Conservation (phyloP, 2,329 filamentous ascomycete genomes). For the Hymenoscyphus salicellus region DNA sequence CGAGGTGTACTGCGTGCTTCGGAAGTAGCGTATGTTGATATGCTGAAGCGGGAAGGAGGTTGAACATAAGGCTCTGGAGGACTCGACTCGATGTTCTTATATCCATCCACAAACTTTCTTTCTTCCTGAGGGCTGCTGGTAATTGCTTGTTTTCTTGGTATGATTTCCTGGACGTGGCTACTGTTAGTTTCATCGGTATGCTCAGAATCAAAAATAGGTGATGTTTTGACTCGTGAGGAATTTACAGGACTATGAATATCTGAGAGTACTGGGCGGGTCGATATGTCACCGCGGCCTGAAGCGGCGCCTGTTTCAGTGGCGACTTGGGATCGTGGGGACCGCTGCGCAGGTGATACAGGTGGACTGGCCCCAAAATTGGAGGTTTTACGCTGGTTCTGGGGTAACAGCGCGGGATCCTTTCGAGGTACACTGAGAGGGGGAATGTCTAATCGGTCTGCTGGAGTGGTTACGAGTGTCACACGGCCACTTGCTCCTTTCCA, state of each 20-base stretch:
- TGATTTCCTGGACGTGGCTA: constrained; percentile 5
- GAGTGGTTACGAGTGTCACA: constrained; percentile 59
- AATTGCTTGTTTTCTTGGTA: constrained; percentile 4
- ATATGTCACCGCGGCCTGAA: constrained; percentile 23
- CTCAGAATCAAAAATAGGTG: constrained; percentile 16
- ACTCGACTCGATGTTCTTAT: constrained; percentile 18
- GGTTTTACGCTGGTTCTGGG: constrained; percentile 11
- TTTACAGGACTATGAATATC: constrained; percentile 13
- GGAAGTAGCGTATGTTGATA: constrained; percentile 35
- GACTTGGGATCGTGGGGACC: constrained; percentile 27
- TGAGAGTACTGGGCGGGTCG: constrained; percentile 20
- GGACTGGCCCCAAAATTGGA: constrained; percentile 23
- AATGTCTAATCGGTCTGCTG: constrained; percentile 57
- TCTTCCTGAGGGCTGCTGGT: constrained; percentile 4
- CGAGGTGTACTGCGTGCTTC: constrained; percentile 30
- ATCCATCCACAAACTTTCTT: constrained; percentile 28
- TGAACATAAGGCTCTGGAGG: constrained; percentile 29
- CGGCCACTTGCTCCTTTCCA: constrained; percentile 75
- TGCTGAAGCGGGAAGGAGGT: constrained; percentile 35
- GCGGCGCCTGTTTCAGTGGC: constrained; percentile 30
- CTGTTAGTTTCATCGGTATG: constrained; percentile 5
- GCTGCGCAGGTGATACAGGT: constrained; percentile 24
- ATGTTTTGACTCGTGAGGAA: constrained; percentile 18
- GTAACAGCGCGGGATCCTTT: constrained; percentile 45
- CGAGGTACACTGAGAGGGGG: constrained; percentile 56